Evolutionary conservation across 768 basidiomycete species (phyloP).

Genomic region (Pisolithus tinctorius): DNA sequence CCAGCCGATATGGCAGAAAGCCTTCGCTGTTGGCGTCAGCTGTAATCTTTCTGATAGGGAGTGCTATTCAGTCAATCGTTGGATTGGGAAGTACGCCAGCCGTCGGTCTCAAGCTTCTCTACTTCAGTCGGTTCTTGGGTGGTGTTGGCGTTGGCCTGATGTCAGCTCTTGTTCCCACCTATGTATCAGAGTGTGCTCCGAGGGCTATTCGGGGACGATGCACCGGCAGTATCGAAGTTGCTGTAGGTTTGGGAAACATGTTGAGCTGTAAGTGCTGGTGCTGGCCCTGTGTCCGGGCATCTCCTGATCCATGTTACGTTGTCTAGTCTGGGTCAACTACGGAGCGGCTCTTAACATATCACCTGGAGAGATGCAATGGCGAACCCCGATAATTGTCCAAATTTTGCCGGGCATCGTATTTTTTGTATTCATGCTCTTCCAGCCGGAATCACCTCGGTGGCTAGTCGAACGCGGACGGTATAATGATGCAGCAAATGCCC

Average conservation of each 20-base stretch:
- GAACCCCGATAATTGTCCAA: constrained; percentile 31
- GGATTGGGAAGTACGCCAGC: constrained; percentile 24
- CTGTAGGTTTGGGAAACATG: constrained; percentile 30
- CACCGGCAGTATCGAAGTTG: constrained; percentile 27
- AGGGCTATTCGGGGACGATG: constrained; percentile 32
- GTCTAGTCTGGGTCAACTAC: constrained; percentile 33
- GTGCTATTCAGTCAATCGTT: constrained; percentile 27
- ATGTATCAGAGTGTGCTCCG: constrained; percentile 33
- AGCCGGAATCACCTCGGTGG: constrained; percentile 39
- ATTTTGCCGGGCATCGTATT: constrained; percentile 35
- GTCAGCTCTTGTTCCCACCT: constrained; percentile 30
- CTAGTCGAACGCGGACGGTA: constrained; percentile 29
- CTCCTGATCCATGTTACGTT: neutral
- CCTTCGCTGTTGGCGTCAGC: constrained; percentile 26
- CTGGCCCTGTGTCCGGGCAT: neutral
- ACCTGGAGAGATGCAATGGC: constrained; percentile 29
- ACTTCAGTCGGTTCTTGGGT: constrained; percentile 37
- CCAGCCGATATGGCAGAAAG: constrained; percentile 30
- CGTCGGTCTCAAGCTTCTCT: constrained; percentile 24
- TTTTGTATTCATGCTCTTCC: constrained; percentile 29
- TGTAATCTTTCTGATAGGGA: constrained; percentile 29
- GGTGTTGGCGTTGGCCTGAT: constrained; percentile 42
- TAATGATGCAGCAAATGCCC: constrained; percentile 28
- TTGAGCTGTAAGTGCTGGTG: constrained; percentile 27
- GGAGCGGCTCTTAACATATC: constrained; percentile 21